Conservation (phyloP, 495 filamentous ascomycete species). For the Aspergillus asperescens region DNA sequence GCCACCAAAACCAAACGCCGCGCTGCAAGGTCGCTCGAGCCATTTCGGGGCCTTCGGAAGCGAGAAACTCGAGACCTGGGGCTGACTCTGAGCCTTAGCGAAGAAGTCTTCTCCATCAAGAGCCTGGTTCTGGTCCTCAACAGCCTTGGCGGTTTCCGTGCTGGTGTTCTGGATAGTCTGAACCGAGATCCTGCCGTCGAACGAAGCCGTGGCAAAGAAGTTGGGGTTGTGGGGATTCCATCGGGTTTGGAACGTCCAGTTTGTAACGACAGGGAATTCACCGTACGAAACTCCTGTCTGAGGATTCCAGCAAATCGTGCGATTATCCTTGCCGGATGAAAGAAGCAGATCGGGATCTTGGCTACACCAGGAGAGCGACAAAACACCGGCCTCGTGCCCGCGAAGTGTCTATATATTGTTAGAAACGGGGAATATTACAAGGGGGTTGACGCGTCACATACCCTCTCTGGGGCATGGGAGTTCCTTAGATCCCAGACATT, state of each 20-base stretch:
- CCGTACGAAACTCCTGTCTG: constrained; percentile 80
- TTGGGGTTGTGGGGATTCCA: constrained; percentile 93
- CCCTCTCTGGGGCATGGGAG: constrained; percentile 87
- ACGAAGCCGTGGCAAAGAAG: constrained; percentile 88
- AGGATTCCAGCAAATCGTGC: constrained; percentile 93
- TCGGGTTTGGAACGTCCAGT: constrained; percentile 95
- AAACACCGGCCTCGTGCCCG: constrained; percentile 86
- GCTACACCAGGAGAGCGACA: constrained; percentile 93
- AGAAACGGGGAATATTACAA: background rate
- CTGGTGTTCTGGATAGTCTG: constrained; percentile 89
- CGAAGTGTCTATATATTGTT: constrained; percentile 53
- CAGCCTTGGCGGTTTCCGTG: constrained; percentile 43
- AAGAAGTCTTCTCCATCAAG: constrained; percentile 97
- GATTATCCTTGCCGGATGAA: constrained; percentile 95
- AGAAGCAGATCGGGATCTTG: constrained; percentile 88
- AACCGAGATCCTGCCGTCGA: constrained; percentile 89
- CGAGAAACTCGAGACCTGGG: constrained; percentile 82
- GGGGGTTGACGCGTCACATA: constrained; percentile 22
- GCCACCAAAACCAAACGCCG: constrained; percentile 93
- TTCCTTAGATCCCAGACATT: constrained; percentile 93
- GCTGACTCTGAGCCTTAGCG: constrained; percentile 81
- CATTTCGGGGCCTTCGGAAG: constrained; percentile 83
- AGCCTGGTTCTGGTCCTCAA: constrained; percentile 56
- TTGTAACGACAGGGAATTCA: constrained; percentile 94
- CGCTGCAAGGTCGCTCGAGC: constrained; percentile 79